Evolutionary conservation across 2,329 filamentous ascomycete genomes (phyloP).

Genomic region (Fusarium tricinctum): DNA sequence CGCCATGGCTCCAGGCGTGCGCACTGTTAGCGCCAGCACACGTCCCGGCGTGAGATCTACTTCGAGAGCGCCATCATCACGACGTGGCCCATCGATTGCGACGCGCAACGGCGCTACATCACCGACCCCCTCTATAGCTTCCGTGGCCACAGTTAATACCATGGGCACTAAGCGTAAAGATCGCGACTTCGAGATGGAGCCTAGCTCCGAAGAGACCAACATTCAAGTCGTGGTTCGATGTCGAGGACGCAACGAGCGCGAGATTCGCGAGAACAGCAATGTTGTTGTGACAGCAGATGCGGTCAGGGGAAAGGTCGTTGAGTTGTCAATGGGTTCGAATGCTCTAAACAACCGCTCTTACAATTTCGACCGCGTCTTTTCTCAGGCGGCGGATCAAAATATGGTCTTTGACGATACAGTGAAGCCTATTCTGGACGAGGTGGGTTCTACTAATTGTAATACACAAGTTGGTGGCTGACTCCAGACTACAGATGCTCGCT

Average conservation of each 20-base stretch:
- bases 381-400: constrained; percentile 90
- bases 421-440: constrained; percentile 91
- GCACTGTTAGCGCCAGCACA: constrained; percentile 39
- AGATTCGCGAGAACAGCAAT: constrained; percentile 93
- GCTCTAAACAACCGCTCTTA: constrained; percentile 97
- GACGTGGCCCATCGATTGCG: constrained; percentile 45
- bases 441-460: constrained; percentile 57
- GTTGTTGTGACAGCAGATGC: constrained; percentile 91
- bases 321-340: constrained; percentile 92
- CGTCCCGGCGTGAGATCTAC: constrained; percentile 47
- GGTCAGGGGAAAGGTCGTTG: constrained; percentile 86
- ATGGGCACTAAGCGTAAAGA: constrained; percentile 85
- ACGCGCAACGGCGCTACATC: constrained; percentile 67
- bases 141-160: constrained; percentile 72
- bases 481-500: constrained; percentile 79
- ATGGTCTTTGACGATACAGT: constrained; percentile 98
- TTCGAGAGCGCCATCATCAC: constrained; percentile 45
- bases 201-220: constrained; percentile 83
- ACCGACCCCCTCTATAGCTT: constrained; percentile 75
- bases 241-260: constrained; percentile 90
- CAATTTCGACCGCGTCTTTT: constrained; percentile 97
- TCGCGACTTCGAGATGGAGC: constrained; percentile 80
- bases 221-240: constrained; percentile 98
- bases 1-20: constrained; percentile 52
- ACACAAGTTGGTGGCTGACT: constrained; percentile 15